Evolutionary conservation across 805 yeast genomes (phyloP).

Genomic region (Yamadazyma kitorensis): DNA sequence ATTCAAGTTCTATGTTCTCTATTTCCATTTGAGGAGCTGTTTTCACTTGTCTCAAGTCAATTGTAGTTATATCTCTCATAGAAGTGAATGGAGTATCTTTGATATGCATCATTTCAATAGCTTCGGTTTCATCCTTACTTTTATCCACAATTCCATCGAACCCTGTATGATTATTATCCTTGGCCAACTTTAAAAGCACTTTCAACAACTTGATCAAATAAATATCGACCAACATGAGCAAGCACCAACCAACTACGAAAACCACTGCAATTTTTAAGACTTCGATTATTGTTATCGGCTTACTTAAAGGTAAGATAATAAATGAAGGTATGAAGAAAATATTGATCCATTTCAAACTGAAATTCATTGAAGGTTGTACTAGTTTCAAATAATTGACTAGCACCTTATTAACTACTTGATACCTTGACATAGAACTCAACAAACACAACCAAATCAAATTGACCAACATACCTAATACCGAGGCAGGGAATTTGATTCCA

Average conservation of each 20-base stretch:
- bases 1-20: not conserved
- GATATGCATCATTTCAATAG: conserved; percentile 12
- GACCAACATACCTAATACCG: conserved; percentile 68
- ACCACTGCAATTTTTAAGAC: conserved; percentile 74
- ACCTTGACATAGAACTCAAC: conserved; percentile 24
- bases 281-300: conserved; percentile 62
- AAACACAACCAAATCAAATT: conserved; percentile 46
- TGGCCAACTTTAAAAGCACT: conserved; percentile 15
- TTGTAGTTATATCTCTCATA: conserved; percentile 37
- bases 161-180: no score
- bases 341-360: conserved; percentile 73
- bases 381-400: conserved; percentile 30
- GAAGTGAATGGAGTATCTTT: conserved; percentile 18
- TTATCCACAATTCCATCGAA: conserved; percentile 2
- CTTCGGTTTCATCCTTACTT: conserved; percentile 16
- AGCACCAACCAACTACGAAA: conserved; percentile 61
- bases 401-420: conserved; percentile 15
- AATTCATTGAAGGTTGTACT: conserved; percentile 64
- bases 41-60: conserved; percentile 23
- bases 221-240: conserved; percentile 43
- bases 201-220: conserved; percentile 33
- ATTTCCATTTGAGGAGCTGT: conserved; percentile 11
- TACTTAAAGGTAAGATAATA: conserved; percentile 64
- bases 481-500: conserved; percentile 60
- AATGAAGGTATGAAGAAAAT: conserved; percentile 77